phyloP scores from a whole-genome alignment of 2,329 filamentous ascomycete genomes.

The Fusarium humuli region DNA sequence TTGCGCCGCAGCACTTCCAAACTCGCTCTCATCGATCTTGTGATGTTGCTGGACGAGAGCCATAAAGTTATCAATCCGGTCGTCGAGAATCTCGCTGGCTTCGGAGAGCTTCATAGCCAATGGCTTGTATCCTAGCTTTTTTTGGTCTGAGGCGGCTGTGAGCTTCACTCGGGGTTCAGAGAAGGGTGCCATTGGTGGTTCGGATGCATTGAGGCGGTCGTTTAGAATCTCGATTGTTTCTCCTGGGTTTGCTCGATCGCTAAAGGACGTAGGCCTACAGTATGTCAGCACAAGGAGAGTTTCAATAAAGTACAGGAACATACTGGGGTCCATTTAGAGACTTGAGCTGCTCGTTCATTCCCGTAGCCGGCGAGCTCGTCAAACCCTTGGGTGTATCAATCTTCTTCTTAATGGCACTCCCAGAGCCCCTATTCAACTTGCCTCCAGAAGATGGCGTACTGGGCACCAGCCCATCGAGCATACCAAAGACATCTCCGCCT shows the following conservation, averaged over 20 bases:
- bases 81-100: conserved; percentile 91
- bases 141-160: conserved; percentile 86
- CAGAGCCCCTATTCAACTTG: conserved; percentile 56
- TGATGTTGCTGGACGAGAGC: conserved; percentile 79
- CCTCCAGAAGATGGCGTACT: conserved; percentile 65
- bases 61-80: conserved; percentile 91
- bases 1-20: conserved; percentile 88
- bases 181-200: conserved; percentile 77
- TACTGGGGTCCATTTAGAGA: conserved; percentile 48
- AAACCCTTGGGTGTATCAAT: conserved; percentile 45
- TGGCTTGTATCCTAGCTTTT: conserved; percentile 91
- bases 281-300: conserved; percentile 1
- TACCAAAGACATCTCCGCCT: conserved; percentile 81
- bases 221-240: conserved; percentile 88
- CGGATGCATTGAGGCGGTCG: conserved; percentile 73
- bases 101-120: conserved; percentile 96
- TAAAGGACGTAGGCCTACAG: conserved; percentile 64
- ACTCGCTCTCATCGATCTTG: conserved; percentile 79
- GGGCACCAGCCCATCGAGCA: conserved; percentile 79
- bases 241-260: conserved; percentile 81
- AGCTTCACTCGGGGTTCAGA: conserved; percentile 83
- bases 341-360: conserved; percentile 51
- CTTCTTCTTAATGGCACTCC: conserved; percentile 51
- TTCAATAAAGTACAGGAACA: conserved; percentile 16
- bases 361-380: conserved; percentile 51